These are phyloP conservation scores for Hyphodiscus sp. DNA, from an alignment of 2,329 filamentous ascomycete genomes.

Conservation along the genomic window DNA sequence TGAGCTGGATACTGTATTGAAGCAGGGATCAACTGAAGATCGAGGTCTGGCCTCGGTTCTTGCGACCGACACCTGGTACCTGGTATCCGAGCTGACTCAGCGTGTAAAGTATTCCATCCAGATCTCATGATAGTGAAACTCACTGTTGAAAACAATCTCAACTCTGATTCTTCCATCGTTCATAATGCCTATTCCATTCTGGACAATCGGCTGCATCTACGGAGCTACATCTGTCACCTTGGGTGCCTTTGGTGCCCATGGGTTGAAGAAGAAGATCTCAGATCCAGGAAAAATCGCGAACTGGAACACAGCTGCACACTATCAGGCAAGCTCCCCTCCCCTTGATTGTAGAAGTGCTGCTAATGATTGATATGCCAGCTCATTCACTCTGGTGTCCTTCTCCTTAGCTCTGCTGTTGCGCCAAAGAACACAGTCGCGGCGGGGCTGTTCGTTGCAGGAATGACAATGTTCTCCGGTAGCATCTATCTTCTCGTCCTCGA, in stretches of 20 bases:
- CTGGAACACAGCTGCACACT: slow-evolving; percentile 61
- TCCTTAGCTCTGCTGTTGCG: slow-evolving; percentile 45
- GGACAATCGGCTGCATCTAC: slow-evolving; percentile 55
- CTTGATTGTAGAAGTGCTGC: not conserved
- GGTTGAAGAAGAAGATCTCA: slow-evolving; percentile 53
- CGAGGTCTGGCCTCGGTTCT: too few relatives aligned
- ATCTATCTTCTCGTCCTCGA: slow-evolving; percentile 60
- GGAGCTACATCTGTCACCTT: slow-evolving; percentile 55
- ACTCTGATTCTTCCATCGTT: too few relatives aligned
- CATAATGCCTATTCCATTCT: slow-evolving; percentile 37
- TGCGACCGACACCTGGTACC: too few relatives aligned
- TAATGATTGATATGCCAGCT: slow-evolving; percentile 38
- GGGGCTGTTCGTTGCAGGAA: slow-evolving; percentile 55
- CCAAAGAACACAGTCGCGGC: slow-evolving; percentile 52
- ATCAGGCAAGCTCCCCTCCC: slow-evolving; percentile 43
- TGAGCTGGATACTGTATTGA: too few relatives aligned
- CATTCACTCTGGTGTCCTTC: slow-evolving; percentile 53
- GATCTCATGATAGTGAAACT: too few relatives aligned
- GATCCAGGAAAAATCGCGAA: slow-evolving; percentile 53
- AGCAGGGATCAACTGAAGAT: too few relatives aligned
- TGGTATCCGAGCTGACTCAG: too few relatives aligned
- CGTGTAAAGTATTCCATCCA: too few relatives aligned
- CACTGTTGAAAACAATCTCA: too few relatives aligned
- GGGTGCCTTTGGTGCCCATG: slow-evolving; percentile 63
- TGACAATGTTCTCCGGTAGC: slow-evolving; percentile 60